Evolutionary conservation across 2,329 filamentous ascomycete genomes (phyloP), one percentile per base, ranked within the genome.

Genomic region (Claviceps monticola): DNA sequence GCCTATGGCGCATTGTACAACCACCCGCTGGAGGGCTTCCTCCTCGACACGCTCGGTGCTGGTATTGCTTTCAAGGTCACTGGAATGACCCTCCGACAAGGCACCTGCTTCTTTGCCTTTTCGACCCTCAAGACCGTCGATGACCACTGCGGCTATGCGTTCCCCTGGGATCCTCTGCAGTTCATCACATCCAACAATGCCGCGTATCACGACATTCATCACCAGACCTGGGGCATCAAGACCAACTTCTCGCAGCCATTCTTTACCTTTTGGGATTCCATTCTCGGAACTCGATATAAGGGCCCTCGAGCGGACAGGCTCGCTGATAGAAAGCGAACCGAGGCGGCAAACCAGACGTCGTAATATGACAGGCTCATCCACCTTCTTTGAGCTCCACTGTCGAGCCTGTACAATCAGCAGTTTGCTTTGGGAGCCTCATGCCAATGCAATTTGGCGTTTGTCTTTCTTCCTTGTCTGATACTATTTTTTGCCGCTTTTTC

Each of bases 201-300:
- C 26, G 84, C 83, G 38, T 98, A 97, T 68, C 93, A 98, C 64
- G 93, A 98, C 64, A 91, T 98, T 54, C 93, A 98, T 69, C 93
- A 98, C 71, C 93, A 98, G 70, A 94, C 87, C 68, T 97, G 91
- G 90, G 93, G 93, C 53, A 95, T 98, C 76, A 98, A 97, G 78
- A 86, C 84, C 57, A 94, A 94, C 70, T 94, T 88, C 67, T 85
- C 83, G 5, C 88, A 94, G 68, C 88, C 88, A 3, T 94, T 90
- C 71, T 96, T 97, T 71, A 96, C 86, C 47, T 89, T 96, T 70
- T 97, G 93, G 88, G 93, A 98, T 66, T 75, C 79, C 46, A 63
- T 89, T 29, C 73, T 95, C 21, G 82, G 83, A 49, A 98, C 93
- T 23, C 85, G 81, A 68, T 96, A 89, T 83, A 80, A 78, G 54